Base-by-base conservation (phyloP, 106 monocot genomes). In the Posidonia australis region DNA sequence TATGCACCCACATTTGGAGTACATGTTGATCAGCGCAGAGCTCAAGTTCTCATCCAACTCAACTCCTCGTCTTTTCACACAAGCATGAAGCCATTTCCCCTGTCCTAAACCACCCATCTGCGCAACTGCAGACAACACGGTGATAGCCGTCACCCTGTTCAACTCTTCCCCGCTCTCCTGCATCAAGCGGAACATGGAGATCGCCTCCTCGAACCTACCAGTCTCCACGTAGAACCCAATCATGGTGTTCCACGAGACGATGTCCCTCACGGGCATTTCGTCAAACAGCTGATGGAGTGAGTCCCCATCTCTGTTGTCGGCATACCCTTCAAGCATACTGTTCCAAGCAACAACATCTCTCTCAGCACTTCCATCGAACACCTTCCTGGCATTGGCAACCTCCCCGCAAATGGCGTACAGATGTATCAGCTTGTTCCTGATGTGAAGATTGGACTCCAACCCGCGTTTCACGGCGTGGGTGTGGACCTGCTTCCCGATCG, bases 1-100 rank as follows among this genome's bases (percentile, higher is more conserved):
- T 11, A 87, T 53, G 53, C 66, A 78, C 12, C 87, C 87, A 5
- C 83, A 87, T 46, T 83, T 87, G 26, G 83, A 77, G 52, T 87
- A 87, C 87, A 87, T 87, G 60, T 80, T 76, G 17, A 87, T 83
- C 67, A 87, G 41, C 7, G 83, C 78, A 0, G 87, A 83, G 45
- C 59, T 47, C 17, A 81, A 60, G 23, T 76, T 77, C 54, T 77
- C 80, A 24, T 87, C 78, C 1, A 83, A 47, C 51, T 76, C 80
- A 2, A 83, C 70, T 0, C 63, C 49, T 21, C 60, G 58, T 36
- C 70, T 65, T 10, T 26, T 31, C 13, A 81, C 45, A 52, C 78
- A 87, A 17, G 73, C 78, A 51, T 87, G 87, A 4, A 66, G 46
- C 87, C 83, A 87, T 28, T 64, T 63, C 11, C 87, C 83, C 10